Percentiles rank a stretch among this genome's conserved stretches.
Evolutionary conservation across 208 protist genomes (phyloP).

Genomic region (Leishmania guyanensis): DNA sequence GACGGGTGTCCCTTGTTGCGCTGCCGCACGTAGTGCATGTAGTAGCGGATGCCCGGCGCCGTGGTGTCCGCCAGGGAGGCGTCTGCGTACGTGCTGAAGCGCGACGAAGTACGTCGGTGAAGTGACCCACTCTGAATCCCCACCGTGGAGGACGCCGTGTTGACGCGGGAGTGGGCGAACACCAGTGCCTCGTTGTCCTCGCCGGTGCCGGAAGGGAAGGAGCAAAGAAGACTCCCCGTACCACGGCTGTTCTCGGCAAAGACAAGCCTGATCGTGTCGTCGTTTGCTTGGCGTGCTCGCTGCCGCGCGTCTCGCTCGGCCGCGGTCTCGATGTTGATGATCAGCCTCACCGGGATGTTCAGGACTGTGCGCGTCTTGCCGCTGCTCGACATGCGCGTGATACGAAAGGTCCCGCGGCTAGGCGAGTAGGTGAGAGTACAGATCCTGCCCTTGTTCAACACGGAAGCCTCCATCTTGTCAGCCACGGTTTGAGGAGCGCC

Average conservation of each 20-base stretch:
- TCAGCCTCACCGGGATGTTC: conserved; percentile 46
- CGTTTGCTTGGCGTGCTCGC: conserved; percentile 26
- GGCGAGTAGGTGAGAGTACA: conserved; percentile 46
- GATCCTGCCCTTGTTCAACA: conserved; percentile 25
- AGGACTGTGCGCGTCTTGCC: conserved; percentile 43
- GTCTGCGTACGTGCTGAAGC: not conserved
- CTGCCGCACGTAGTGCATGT: conserved; percentile 55
- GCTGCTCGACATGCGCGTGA: conserved; percentile 24
- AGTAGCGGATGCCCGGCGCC: conserved; percentile 37
- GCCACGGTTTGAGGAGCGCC: not conserved
- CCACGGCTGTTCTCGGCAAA: conserved; percentile 23
- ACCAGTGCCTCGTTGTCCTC: conserved; percentile 24
- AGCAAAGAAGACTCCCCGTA: conserved; percentile 24
- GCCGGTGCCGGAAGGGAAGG: conserved; percentile 1
- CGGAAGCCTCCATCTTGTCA: conserved; percentile 17
- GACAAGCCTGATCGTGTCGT: conserved; percentile 33
- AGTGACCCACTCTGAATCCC: conserved; percentile 3
- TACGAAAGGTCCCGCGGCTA: conserved; percentile 22
- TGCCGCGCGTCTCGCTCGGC: conserved; percentile 57
- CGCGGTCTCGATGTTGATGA: conserved; percentile 74
- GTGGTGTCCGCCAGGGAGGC: not conserved
- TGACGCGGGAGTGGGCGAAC: conserved; percentile 43
- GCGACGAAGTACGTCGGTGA: conserved; percentile 4
- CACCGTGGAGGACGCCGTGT: conserved; percentile 30
- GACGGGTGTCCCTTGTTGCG: conserved; percentile 27